Base-by-base conservation (phyloP, 768 basidiomycete species). In the Mycena capillaripes region DNA sequence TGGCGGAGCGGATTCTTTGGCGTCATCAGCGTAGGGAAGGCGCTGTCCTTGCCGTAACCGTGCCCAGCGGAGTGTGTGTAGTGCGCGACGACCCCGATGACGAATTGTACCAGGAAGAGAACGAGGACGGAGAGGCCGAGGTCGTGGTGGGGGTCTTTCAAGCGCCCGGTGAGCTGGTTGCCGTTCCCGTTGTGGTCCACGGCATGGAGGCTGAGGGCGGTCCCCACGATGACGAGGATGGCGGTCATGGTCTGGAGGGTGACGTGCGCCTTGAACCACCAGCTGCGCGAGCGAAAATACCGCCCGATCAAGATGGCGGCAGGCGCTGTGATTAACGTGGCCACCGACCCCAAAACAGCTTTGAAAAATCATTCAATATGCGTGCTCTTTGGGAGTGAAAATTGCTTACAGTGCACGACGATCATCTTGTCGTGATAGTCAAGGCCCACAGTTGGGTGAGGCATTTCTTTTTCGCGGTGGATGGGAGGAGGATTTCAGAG, bases 361-460 rank as follows among this genome's bases (percentile, higher is more conserved):
- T 38, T 46, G 12, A 36, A 23, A 53, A 55, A 27, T 16, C 48
- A n/a, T 32, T 58, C 23, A 52, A 21, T 4, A 25, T 42, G 23
- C 12, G 38, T 32, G 30, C 11, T 34, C 25, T 4, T n/a, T 36
- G 3, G 40, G 3, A 36, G 30, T 1, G 19, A 40, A 36, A 12
- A 23, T 30, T 30, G 57, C 64, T 25, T 50, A 75, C 75, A 64
- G 50, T 75, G 75, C 29, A 64, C 71, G 29, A 68, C 57, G 65
- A 75, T 75, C 68, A 75, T 63, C 38, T 38, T 34, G 57, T 75
- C 75, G 36, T 75, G 75, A 52, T 66, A 75, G 65, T 75, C 71
- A 46, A 65, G 21, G 7, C 27, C 62, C 16, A 19, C 36, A 25
- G 36, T 17, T 2, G 52, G 53, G 4, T 63, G 9, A 8, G 60